Base-by-base conservation (phyloP, 768 basidiomycete species). In the Lactarius sanguifluus region DNA sequence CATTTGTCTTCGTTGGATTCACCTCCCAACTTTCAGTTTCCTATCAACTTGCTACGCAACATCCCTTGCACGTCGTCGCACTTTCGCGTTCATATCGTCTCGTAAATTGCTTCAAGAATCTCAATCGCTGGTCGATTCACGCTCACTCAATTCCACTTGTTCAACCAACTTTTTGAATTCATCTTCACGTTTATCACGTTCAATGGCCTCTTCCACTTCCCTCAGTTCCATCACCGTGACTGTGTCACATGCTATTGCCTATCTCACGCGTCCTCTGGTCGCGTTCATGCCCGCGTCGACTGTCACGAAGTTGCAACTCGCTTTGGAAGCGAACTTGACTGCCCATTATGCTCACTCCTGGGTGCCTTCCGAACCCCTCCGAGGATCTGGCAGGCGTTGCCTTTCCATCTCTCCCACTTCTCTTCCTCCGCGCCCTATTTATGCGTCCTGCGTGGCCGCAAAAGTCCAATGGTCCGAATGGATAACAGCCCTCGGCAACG, bases 401-500 rank as follows among this genome's bases (percentile, higher is more conserved):
- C 85, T 92, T 71, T 82, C 88, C 61, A 82, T 93, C 62, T 88
- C 90, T 5, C 89, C 89, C 13, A 73, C 77, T 68, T 84, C 85
- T 71, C 81, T 86, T 2, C 91, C 91, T 28, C 90, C 91, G 54
- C 85, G 87, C 47, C 79, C 85, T 71, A 80, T 92, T 72, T 86
- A 91, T 78, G 77, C 84, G 62, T 87, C 90, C 16, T 92, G 91
- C 76, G 78, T 86, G 62, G 80, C 85, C 28, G 80, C 88, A 45
- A 85, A 85, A 65, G 81, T 92, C 38, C 87, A 90, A 72, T 93
- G 91, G 91, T 86, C 86, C 65, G 85, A 90, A 74, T 93, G 91
- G 91, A 89, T 91, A 62, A 71, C 81, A 56, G 79, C 83, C 65
- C 83, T 92, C 56, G 90, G 91, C 13, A 82, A 84, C 70, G 77